Percentiles rank a stretch among this genome's conserved stretches.
These are phyloP conservation scores for Rhodotorula paludigena DNA, from an alignment of 768 basidiomycete species.

Conservation along the genomic window DNA sequence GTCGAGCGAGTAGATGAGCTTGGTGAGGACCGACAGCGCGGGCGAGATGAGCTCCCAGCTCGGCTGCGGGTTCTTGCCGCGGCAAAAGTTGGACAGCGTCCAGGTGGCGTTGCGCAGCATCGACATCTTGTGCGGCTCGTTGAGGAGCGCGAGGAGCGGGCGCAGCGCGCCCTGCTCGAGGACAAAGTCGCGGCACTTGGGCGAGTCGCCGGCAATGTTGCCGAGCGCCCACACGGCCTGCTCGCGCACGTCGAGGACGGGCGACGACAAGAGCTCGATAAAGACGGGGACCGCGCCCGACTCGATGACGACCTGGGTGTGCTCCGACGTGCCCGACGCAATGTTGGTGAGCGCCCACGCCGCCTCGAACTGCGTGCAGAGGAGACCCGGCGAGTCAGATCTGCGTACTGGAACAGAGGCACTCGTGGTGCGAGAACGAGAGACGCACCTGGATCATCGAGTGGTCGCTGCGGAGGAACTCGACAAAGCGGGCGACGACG, in stretches of 20 bases:
- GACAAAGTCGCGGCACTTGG: conserved; percentile 93
- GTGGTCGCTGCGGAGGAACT: conserved; percentile 66
- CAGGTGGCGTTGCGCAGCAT: conserved; percentile 95
- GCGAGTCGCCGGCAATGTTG: conserved; percentile 98
- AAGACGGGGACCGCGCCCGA: conserved; percentile 94
- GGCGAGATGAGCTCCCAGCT: conserved; percentile 98
- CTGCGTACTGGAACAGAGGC: neutral
- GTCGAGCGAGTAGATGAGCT: conserved; percentile 96
- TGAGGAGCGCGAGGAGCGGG: conserved; percentile 65
- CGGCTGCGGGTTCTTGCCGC: conserved; percentile 95
- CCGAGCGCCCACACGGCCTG: conserved; percentile 99
- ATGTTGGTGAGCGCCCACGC: conserved; percentile 45
- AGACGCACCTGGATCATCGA: conserved; percentile 52
- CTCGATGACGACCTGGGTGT: conserved; percentile 94
- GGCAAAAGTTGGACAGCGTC: conserved; percentile 98
- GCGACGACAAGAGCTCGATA: conserved; percentile 89
- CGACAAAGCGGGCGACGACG: conserved; percentile 93
- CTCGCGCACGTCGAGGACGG: conserved; percentile 92
- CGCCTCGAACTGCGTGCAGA: conserved; percentile 40
- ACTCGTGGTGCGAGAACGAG: neutral
- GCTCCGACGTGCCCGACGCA: conserved; percentile 77
- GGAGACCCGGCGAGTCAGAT: neutral
- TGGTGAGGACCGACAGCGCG: conserved; percentile 90
- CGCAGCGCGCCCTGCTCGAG: conserved; percentile 86
- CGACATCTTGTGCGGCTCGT: conserved; percentile 83